Percentiles rank a stretch among this genome's conserved stretches.
These are phyloP conservation scores for Phytophthora pisi DNA, from an alignment of 352 stramenopile genomes.

Conservation along the genomic window DNA sequence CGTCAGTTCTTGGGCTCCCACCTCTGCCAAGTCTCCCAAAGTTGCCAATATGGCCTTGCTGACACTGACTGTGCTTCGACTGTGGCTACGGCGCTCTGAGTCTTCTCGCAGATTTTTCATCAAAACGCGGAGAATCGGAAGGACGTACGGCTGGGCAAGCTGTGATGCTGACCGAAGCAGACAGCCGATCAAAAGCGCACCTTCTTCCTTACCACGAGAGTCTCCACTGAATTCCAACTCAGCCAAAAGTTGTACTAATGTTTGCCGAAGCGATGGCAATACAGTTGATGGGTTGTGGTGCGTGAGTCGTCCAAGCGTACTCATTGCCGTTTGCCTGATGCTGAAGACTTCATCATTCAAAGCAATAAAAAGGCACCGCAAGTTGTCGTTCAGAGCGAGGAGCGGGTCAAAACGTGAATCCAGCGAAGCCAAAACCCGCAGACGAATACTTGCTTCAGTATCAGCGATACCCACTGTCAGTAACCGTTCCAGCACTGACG, in stretches of 20 bases:
- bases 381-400: conserved; percentile 82
- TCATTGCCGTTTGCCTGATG: conserved; percentile 90
- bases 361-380: conserved; percentile 87
- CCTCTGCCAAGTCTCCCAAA: conserved; percentile 79
- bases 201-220: conserved; percentile 82
- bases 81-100: conserved; percentile 68
- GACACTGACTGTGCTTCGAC: conserved; percentile 76
- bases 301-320: conserved; percentile 83
- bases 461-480: conserved; percentile 88
- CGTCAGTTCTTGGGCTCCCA: conserved; percentile 78
- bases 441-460: conserved; percentile 84
- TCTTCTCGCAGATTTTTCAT: conserved; percentile 91
- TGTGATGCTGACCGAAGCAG: conserved; percentile 78
- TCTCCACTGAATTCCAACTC: conserved; percentile 89
- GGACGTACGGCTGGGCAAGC: conserved; percentile 83
- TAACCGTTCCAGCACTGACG: conserved; percentile 76
- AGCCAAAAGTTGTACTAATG: conserved; percentile 83
- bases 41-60: conserved; percentile 88
- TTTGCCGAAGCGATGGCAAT: conserved; percentile 83
- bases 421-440: conserved; percentile 79
- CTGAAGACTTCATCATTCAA: conserved; percentile 89
- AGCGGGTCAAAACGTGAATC: conserved; percentile 85
- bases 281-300: conserved; percentile 86
- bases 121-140: conserved; percentile 83
- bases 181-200: conserved; percentile 79